These are phyloP conservation scores for Leishmania tropica DNA, from an alignment of 208 protist species.

Conservation along the genomic window DNA sequence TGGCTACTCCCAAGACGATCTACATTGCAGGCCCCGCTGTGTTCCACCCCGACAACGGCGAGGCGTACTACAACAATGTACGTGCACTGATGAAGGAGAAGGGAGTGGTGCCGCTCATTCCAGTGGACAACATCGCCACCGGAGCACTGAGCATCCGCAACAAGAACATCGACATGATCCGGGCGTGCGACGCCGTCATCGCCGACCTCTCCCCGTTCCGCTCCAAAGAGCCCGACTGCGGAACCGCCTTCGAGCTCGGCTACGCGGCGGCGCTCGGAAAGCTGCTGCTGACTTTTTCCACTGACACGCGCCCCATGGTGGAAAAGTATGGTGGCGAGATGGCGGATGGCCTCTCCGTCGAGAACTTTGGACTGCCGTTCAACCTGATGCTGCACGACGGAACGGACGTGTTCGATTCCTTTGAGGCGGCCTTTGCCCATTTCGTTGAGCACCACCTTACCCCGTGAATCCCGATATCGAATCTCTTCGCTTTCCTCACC, in stretches of 20 bases:
- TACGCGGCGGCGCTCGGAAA: conserved; percentile 78
- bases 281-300: conserved; percentile 60
- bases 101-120: conserved; percentile 59
- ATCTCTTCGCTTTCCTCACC: neutral
- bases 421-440: conserved; percentile 67
- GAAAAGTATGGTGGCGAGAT: conserved; percentile 72
- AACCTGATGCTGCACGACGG: conserved; percentile 83
- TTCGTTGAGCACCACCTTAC: conserved; percentile 27
- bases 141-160: conserved; percentile 58
- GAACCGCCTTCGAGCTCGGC: conserved; percentile 86
- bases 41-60: conserved; percentile 68
- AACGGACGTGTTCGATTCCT: conserved; percentile 59
- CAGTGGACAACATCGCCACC: conserved; percentile 50
- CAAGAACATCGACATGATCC: conserved; percentile 83
- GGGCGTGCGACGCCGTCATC: conserved; percentile 75
- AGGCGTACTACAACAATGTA: conserved; percentile 56
- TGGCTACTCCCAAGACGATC: conserved; percentile 44
- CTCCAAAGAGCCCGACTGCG: conserved; percentile 74
- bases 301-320: conserved; percentile 52
- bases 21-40: conserved; percentile 87
- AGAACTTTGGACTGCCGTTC: conserved; percentile 79
- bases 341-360: conserved; percentile 45
- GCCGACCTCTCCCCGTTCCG: conserved; percentile 85
- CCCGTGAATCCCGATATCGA: neutral
- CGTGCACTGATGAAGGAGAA: conserved; percentile 41